These are phyloP conservation scores for Biscogniauxia marginata DNA, from an alignment of 2,329 filamentous ascomycete genomes.

Conservation along the genomic window DNA sequence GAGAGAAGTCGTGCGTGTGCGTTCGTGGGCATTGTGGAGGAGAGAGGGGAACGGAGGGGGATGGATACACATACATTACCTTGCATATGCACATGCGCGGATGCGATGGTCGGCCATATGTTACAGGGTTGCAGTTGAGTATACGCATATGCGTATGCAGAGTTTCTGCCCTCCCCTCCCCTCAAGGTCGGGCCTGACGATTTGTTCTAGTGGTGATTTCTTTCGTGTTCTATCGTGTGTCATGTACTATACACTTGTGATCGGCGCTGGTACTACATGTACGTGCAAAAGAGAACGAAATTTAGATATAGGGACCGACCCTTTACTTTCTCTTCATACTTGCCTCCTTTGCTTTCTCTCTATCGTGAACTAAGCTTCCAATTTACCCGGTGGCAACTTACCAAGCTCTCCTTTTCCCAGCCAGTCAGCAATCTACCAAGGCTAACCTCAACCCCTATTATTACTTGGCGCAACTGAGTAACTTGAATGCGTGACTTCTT, in stretches of 20 bases:
- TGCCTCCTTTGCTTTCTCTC: not conserved
- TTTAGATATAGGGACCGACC: not conserved
- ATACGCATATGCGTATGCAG: not conserved
- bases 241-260: no score
- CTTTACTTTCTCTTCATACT: not conserved
- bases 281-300: no score
- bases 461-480: not conserved
- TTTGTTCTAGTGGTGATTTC: not conserved
- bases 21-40: not conserved
- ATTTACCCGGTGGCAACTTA: not conserved
- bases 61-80: not conserved
- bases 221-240: no score
- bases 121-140: not conserved
- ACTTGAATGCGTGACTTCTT: not conserved
- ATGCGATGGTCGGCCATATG: not conserved
- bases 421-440: no score
- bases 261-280: no score
- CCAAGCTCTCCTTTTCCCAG: no score
- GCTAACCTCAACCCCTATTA: no score
- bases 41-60: not conserved
- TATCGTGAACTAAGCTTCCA: not conserved
- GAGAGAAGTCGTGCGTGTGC: not conserved
- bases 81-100: not conserved
- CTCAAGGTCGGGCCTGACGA: not conserved
- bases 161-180: not conserved